These are phyloP conservation scores for Aspergillus calidoustus DNA, from an alignment of 2,329 filamentous ascomycete genomes.

Conservation along the genomic window DNA sequence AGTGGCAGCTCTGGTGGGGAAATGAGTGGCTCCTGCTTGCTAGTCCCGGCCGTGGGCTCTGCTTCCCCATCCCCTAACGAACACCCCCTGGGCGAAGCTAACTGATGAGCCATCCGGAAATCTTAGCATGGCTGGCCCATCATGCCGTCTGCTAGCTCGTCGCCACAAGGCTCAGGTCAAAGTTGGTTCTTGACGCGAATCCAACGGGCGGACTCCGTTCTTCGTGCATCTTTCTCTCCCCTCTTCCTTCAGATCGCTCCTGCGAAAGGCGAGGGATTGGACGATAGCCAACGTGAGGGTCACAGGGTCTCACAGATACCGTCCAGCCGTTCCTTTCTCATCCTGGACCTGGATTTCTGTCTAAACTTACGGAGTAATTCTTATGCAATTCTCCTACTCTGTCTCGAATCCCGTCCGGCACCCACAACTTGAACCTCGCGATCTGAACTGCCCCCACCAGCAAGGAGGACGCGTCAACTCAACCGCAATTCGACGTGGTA, in stretches of 20 bases:
- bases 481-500: not conserved
- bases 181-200: constrained; percentile 21
- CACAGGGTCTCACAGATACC: constrained; percentile 10
- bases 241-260: constrained; percentile 21
- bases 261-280: constrained; percentile 18
- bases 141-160: constrained; percentile 19
- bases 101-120: constrained; percentile 17
- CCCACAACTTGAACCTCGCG: constrained; percentile 15
- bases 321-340: constrained; percentile 7
- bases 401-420: not conserved
- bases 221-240: constrained; percentile 10
- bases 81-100: constrained; percentile 36
- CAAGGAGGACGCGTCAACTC: constrained; percentile 13
- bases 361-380: not conserved
- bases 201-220: constrained; percentile 15
- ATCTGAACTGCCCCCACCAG: constrained; percentile 8
- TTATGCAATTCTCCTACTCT: constrained; percentile 7
- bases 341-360: constrained; percentile 7
- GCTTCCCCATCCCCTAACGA: constrained; percentile 39
- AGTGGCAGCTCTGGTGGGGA: constrained; percentile 39
- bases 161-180: constrained; percentile 17
- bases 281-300: constrained; percentile 15
- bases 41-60: constrained; percentile 37
- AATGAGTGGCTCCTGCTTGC: constrained; percentile 28
- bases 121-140: constrained; percentile 21